Conservation (phyloP, 2,329 filamentous ascomycete genomes). For the Epichloe glyceriae region DNA sequence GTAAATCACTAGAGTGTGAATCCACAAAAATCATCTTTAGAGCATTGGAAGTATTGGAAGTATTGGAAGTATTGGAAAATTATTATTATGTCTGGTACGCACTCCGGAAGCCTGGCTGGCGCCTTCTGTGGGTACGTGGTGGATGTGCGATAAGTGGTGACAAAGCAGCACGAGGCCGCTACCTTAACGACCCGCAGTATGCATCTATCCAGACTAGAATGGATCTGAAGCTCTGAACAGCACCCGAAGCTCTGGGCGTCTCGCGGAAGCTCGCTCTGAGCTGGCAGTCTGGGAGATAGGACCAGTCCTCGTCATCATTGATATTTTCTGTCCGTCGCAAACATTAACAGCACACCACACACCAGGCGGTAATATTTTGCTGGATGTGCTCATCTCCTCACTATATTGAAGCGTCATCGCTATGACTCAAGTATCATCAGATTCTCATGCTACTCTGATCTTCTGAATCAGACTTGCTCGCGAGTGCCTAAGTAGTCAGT, state of each 20-base stretch:
- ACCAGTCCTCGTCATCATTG: no score
- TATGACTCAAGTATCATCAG: not conserved
- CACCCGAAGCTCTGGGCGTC: not conserved
- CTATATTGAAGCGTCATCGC: not conserved
- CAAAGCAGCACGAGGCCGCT: no score
- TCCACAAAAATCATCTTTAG: not conserved
- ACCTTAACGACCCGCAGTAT: slow-evolving; percentile 1
- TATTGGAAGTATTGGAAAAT: no score
- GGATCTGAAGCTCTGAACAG: not conserved
- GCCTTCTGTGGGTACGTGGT: not conserved
- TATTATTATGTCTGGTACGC: no score
- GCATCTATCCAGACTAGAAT: not conserved
- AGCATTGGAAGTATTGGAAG: no score
- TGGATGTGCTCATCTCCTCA: not conserved
- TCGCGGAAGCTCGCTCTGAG: no score
- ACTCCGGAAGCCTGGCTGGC: no score
- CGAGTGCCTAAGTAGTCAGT: not conserved
- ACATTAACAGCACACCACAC: not conserved
- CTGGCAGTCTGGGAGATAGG: no score
- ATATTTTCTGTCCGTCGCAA: no score
- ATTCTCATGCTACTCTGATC: not conserved
- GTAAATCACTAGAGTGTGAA: not conserved
- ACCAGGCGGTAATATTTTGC: not conserved
- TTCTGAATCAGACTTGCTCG: not conserved
- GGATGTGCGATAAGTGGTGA: not conserved